phyloP scores from a whole-genome alignment of 768 basidiomycete species.

The Rhodotorula graminis region DNA sequence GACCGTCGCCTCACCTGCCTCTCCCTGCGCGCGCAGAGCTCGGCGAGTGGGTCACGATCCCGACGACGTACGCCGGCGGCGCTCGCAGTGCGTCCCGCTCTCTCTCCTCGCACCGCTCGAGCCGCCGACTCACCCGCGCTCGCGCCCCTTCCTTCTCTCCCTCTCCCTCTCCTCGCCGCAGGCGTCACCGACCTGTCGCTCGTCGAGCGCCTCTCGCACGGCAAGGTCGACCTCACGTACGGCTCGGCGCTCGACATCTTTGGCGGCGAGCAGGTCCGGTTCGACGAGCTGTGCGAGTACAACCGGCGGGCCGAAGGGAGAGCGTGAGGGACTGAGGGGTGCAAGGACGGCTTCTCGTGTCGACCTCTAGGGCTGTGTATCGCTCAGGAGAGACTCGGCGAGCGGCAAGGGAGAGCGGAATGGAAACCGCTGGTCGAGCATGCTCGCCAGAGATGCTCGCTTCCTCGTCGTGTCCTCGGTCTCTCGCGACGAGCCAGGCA shows the following conservation, averaged over 20 bases:
- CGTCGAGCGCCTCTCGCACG: slow-evolving; percentile 71
- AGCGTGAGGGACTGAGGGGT: background rate
- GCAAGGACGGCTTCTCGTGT: too few species aligned
- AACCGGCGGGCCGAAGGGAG: slow-evolving; percentile 39
- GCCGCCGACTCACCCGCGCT: background rate
- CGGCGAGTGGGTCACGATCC: slow-evolving; percentile 84
- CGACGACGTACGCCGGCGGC: slow-evolving; percentile 95
- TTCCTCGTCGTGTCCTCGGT: too few species aligned
- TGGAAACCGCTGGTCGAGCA: too few species aligned
- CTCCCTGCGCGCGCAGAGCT: slow-evolving; percentile 55
- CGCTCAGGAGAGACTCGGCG: too few species aligned
- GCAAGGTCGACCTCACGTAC: slow-evolving; percentile 80
- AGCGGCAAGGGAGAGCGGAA: too few species aligned
- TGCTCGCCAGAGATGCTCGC: too few species aligned
- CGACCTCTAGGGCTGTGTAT: too few species aligned
- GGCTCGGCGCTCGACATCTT: slow-evolving; percentile 64
- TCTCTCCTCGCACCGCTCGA: background rate
- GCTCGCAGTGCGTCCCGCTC: slow-evolving; percentile 63
- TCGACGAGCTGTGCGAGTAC: slow-evolving; percentile 50
- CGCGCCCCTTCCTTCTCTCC: background rate
- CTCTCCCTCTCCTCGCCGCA: slow-evolving; percentile 43
- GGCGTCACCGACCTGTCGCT: slow-evolving; percentile 74
- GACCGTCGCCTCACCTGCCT: background rate
- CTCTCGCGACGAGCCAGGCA: too few species aligned
- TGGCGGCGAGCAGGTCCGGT: slow-evolving; percentile 51